A percentile compares a stretch with the other conserved stretches of the same genome.
Conservation (phyloP, 2,329 filamentous ascomycete genomes). For the Talaromyces rugulosus region DNA sequence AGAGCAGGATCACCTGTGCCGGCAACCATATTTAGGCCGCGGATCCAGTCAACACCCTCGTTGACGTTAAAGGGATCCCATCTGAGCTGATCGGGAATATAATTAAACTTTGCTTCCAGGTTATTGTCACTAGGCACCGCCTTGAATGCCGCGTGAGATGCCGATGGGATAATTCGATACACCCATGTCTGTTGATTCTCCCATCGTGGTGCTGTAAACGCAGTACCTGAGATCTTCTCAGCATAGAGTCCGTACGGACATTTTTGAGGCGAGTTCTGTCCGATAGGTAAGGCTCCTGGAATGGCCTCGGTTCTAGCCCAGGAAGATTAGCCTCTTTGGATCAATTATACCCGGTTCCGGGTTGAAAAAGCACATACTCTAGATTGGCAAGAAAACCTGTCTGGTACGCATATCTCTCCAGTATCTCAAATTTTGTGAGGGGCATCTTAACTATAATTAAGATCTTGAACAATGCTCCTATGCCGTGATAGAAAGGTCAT, state of each 20-base stretch:
- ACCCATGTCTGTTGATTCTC: conserved; percentile 70
- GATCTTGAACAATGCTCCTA: too few relatives aligned
- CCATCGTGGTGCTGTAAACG: conserved; percentile 65
- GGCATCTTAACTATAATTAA: conserved; percentile 48
- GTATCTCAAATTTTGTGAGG: conserved; percentile 57
- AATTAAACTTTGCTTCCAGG: conserved; percentile 52
- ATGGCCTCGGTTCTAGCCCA: conserved; percentile 66
- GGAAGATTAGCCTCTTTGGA: too few relatives aligned
- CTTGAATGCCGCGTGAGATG: conserved; percentile 43
- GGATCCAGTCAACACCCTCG: neutral
- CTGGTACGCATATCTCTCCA: conserved; percentile 70
- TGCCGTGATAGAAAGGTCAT: too few relatives aligned
- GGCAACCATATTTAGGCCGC: neutral
- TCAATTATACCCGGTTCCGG: too few relatives aligned
- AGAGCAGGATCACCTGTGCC: conserved; percentile 49
- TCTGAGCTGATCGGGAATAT: conserved; percentile 74
- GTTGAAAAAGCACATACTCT: conserved; percentile 51
- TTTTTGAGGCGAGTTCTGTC: conserved; percentile 77
- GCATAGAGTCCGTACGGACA: conserved; percentile 74
- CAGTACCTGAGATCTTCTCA: conserved; percentile 70
- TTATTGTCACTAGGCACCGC: conserved; percentile 17
- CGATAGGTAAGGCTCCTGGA: conserved; percentile 69
- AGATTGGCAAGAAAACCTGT: conserved; percentile 74
- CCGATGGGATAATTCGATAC: conserved; percentile 64
- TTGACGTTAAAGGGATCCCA: conserved; percentile 72